phyloP scores from a whole-genome alignment of 2,329 filamentous ascomycete species.

The Teratosphaeria nubilosa region DNA sequence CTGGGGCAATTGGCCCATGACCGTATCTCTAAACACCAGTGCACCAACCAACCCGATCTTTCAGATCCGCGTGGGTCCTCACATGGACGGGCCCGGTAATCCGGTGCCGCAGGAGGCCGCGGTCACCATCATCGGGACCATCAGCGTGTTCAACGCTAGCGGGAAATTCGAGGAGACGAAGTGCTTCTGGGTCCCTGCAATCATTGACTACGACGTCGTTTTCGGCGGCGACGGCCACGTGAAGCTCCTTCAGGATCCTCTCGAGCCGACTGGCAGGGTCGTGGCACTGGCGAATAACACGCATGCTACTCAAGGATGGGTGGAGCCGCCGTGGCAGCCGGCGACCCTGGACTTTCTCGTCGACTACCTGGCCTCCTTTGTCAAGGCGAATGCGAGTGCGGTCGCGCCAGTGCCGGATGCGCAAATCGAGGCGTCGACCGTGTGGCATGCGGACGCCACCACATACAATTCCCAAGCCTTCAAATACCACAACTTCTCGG shows the following conservation, averaged over 20 bases:
- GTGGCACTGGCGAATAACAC: constrained; percentile 8
- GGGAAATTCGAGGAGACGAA: constrained; percentile 3
- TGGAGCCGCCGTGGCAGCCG: neutral
- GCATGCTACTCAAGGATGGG: neutral
- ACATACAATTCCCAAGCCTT: neutral
- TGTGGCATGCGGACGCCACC: neutral
- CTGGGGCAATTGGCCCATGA: neutral
- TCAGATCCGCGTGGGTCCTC: neutral
- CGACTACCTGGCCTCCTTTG: constrained; percentile 2
- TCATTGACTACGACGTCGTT: constrained; percentile 8
- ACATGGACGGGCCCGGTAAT: neutral
- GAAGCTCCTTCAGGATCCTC: constrained; percentile 1
- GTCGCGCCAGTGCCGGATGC: neutral
- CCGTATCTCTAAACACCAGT: neutral
- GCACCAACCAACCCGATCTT: neutral
- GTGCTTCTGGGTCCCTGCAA: constrained; percentile 6
- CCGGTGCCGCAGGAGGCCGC: neutral
- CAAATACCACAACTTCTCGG: neutral
- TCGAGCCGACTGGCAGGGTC: neutral
- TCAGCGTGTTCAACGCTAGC: neutral
- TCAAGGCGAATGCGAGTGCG: constrained; percentile 1
- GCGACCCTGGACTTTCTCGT: constrained; percentile 1
- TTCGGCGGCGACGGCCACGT: neutral
- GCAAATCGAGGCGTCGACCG: neutral
- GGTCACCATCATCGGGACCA: neutral